Base-by-base conservation (phyloP, 2,329 filamentous ascomycete species). In the Delphinella strobiligena region DNA sequence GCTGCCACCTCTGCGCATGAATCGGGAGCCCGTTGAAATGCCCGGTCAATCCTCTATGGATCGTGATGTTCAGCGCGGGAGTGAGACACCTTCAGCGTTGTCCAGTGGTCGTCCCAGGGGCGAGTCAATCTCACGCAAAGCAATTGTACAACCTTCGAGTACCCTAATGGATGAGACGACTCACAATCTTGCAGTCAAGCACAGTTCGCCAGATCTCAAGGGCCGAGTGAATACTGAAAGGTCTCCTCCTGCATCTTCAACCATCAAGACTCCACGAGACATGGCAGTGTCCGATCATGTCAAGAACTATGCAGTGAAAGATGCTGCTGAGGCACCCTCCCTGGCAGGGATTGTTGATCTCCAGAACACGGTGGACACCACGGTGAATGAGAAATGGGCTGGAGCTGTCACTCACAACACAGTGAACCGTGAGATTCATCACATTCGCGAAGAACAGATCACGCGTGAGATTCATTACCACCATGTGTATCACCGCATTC, bases 391-490 rank as follows among this genome's bases (percentile, higher is more conserved):
- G 8, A 43, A 40, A 9, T 59, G 54, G 47, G 62, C 62, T n/a
- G 61, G 65, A 69, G 67, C 65, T 43, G 68, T 73, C 14, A 64
- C 60, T 1, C 69, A 74, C 43, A 68, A 75, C 46, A 57, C 61
- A 0, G 53, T 73, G 30, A 57, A 59, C 12, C 59, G 62, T 3
- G 51, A 61, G 11, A 50, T 60, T 9, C 68, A 69, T 43, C 58
- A 72, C 36, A 58, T 72, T 33, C 50, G 61, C 12, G 57, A 71
- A 46, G 62, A 72, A 47, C 47, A 50, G 16, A 66, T 73, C 37
- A 66, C 63, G 5, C 66, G 69, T 29, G 71, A 74, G 43, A 70
- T 72, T 24, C 71, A 75, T 54, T 66, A 65, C 24, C 62, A 74
- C 50, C 64, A 73, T 45, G 53, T 69, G 27, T 67, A 64, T 46